Conservation (phyloP, 768 basidiomycete species). For the Psilocybe sp. region DNA sequence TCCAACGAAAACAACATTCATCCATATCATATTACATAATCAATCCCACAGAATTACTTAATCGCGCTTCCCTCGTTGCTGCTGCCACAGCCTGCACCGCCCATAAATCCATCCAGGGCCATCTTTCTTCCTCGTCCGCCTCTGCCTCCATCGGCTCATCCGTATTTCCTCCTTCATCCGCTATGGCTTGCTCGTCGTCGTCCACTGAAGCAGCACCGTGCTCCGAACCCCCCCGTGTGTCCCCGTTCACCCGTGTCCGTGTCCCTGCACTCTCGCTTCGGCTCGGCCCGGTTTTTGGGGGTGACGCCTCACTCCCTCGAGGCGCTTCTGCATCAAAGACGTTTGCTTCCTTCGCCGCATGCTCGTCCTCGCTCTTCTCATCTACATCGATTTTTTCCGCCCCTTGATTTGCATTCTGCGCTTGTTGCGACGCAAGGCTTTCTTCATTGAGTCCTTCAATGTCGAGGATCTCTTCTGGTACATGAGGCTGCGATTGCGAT, state of each 20-base stretch:
- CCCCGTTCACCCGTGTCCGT: background rate
- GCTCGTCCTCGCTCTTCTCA: background rate
- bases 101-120: slow-evolving; percentile 14
- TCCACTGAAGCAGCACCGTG: background rate
- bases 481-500: slow-evolving; percentile 17
- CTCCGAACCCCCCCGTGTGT: background rate
- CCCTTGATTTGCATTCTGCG: background rate
- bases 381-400: background rate
- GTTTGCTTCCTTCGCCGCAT: background rate
- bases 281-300: background rate
- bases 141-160: background rate
- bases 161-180: background rate
- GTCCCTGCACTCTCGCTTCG: slow-evolving; percentile 3
- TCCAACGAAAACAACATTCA: slow-evolving; percentile 15
- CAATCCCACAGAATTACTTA: background rate
- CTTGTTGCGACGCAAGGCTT: background rate
- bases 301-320: background rate
- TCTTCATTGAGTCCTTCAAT: background rate
- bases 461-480: background rate
- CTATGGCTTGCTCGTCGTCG: background rate
- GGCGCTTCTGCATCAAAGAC: slow-evolving; percentile 1
- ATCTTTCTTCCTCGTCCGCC: slow-evolving; percentile 9
- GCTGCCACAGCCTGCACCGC: slow-evolving; percentile 9
- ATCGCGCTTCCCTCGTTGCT: slow-evolving; percentile 1
- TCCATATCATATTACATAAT: slow-evolving; percentile 1